These are phyloP conservation scores for Millerozyma acaciae DNA, from an alignment of 805 yeast species.

Conservation along the genomic window DNA sequence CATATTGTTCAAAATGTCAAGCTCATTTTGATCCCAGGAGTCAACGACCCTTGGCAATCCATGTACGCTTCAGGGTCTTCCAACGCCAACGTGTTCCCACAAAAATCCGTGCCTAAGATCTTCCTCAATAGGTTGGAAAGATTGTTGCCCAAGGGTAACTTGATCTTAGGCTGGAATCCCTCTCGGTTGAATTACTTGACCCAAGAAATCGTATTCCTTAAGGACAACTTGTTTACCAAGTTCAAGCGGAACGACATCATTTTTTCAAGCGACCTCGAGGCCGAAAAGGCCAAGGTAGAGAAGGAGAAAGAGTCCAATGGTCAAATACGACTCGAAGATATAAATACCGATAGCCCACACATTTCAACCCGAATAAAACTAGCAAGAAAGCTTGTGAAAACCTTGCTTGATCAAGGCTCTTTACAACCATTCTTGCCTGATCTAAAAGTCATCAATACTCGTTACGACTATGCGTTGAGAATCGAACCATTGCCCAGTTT, in stretches of 20 bases:
- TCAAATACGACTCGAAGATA: slow-evolving; percentile 15
- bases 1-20: slow-evolving; percentile 48
- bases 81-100: slow-evolving; percentile 49
- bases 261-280: slow-evolving; percentile 41
- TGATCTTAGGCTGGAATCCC: slow-evolving; percentile 64
- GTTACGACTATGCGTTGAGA: slow-evolving; percentile 63
- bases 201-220: slow-evolving; percentile 72
- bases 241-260: slow-evolving; percentile 66
- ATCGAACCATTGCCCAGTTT: slow-evolving; percentile 76
- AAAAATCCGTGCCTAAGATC: slow-evolving; percentile 61
- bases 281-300: slow-evolving; percentile 23
- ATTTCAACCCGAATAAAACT: slow-evolving; percentile 48
- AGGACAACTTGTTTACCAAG: slow-evolving; percentile 71
- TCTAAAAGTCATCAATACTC: slow-evolving; percentile 64
- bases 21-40: slow-evolving; percentile 79
- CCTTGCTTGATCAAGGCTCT: slow-evolving; percentile 83
- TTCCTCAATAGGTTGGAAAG: slow-evolving; percentile 68
- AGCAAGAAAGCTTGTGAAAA: slow-evolving; percentile 69
- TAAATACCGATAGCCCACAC: slow-evolving; percentile 15
- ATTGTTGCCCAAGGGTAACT: slow-evolving; percentile 27
- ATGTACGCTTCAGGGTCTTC: slow-evolving; percentile 56
- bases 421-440: slow-evolving; percentile 71
- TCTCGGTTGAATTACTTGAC: slow-evolving; percentile 70
- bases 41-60: slow-evolving; percentile 91
- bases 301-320: slow-evolving; percentile 17